Conservation (phyloP, 169 alveolate species). For the Babesia bigemina region DNA sequence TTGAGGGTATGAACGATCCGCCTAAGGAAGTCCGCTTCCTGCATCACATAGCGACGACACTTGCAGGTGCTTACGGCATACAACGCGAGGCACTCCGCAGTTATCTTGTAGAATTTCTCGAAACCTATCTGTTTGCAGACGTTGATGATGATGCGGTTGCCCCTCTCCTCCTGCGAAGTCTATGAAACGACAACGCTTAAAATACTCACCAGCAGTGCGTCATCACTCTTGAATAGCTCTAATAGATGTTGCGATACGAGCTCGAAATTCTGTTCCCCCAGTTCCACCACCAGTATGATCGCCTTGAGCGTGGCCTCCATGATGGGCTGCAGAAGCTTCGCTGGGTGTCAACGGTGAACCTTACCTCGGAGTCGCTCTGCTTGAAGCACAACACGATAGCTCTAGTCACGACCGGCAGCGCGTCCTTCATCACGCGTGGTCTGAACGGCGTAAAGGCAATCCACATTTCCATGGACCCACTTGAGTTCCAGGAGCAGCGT, state of each 20-base stretch:
- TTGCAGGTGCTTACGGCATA: neutral
- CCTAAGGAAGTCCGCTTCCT: constrained; percentile 57
- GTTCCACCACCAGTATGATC: constrained; percentile 39
- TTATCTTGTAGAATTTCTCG: constrained; percentile 59
- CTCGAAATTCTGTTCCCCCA: constrained; percentile 49
- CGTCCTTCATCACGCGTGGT: constrained; percentile 44
- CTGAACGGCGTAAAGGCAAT: neutral
- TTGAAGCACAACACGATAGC: constrained; percentile 60
- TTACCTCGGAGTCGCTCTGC: constrained; percentile 63
- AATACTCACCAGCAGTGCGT: constrained; percentile 39
- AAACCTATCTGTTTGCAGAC: constrained; percentile 59
- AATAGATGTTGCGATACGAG: constrained; percentile 58
- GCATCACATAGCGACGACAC: neutral
- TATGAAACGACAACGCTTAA: neutral
- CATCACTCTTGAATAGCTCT: constrained; percentile 47
- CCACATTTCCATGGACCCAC: neutral
- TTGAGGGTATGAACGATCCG: constrained; percentile 71
- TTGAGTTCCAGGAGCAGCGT: constrained; percentile 41
- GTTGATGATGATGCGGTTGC: constrained; percentile 51
- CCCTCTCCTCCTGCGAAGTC: constrained; percentile 53
- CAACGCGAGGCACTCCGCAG: constrained; percentile 23
- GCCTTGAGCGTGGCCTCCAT: constrained; percentile 54
- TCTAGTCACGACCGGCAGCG: constrained; percentile 28
- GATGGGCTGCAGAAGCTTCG: constrained; percentile 6
- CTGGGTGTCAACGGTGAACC: neutral